phyloP scores from a whole-genome alignment of 2,329 filamentous ascomycete species.

The Lachnellula hyalina region DNA sequence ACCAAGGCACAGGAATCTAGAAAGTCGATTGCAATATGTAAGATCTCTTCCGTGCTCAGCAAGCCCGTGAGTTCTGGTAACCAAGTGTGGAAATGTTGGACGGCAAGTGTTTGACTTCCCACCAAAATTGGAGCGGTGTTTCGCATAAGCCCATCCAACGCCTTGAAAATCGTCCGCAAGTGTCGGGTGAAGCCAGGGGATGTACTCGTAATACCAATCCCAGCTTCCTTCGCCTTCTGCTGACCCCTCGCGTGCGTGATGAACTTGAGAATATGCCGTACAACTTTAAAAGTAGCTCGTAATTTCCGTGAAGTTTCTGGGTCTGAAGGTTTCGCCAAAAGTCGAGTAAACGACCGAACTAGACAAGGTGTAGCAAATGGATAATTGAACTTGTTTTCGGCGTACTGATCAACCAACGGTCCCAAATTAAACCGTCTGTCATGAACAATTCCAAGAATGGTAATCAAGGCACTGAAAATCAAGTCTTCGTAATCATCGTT shows the following conservation, averaged over 20 bases:
- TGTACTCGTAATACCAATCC: slow-evolving; percentile 74
- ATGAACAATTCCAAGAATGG: slow-evolving; percentile 87
- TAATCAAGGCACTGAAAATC: slow-evolving; percentile 84
- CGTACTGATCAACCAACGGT: slow-evolving; percentile 87
- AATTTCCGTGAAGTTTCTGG: slow-evolving; percentile 78
- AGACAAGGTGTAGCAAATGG: slow-evolving; percentile 87
- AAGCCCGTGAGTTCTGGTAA: slow-evolving; percentile 80
- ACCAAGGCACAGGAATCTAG: slow-evolving; percentile 85
- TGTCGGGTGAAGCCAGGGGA: slow-evolving; percentile 74
- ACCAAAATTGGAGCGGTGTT: slow-evolving; percentile 80
- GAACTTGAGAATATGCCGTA: slow-evolving; percentile 87
- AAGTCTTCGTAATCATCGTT: slow-evolving; percentile 90
- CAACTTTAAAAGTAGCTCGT: slow-evolving; percentile 90
- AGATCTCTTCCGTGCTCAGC: slow-evolving; percentile 75
- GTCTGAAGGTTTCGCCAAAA: slow-evolving; percentile 78
- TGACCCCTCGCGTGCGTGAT: slow-evolving; percentile 84
- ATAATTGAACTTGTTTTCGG: slow-evolving; percentile 83
- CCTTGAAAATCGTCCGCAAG: slow-evolving; percentile 81
- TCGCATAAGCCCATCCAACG: slow-evolving; percentile 83
- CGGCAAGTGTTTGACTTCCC: slow-evolving; percentile 88
- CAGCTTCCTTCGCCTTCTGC: slow-evolving; percentile 82
- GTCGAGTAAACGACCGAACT: slow-evolving; percentile 76
- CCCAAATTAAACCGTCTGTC: slow-evolving; percentile 90
- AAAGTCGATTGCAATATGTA: slow-evolving; percentile 88
- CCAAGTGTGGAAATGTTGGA: slow-evolving; percentile 97